phyloP scores from a whole-genome alignment of 2,329 filamentous ascomycete species.

The Colletotrichum tropicale region DNA sequence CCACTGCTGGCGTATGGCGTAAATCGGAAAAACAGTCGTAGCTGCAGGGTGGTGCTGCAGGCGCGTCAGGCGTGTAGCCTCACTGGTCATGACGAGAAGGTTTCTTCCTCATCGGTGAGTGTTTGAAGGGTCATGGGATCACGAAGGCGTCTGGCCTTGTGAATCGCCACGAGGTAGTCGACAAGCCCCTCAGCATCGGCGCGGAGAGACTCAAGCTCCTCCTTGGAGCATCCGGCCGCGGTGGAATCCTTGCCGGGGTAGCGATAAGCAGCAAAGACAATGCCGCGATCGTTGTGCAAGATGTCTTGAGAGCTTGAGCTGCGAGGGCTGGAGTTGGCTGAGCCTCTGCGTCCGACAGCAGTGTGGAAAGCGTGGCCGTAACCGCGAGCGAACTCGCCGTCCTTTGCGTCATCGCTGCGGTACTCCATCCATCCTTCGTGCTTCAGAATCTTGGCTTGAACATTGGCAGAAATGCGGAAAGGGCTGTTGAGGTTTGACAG shows the following conservation, averaged over 20 bases:
- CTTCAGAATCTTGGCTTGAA: slow-evolving; percentile 56
- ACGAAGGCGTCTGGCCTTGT: slow-evolving; percentile 42
- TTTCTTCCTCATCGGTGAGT: slow-evolving; percentile 12
- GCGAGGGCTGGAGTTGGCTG: background rate
- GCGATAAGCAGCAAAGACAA: slow-evolving; percentile 62
- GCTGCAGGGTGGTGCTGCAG: background rate
- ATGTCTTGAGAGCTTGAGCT: background rate
- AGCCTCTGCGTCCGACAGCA: slow-evolving; percentile 32
- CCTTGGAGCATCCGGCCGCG: slow-evolving; percentile 36
- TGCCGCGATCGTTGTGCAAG: slow-evolving; percentile 48
- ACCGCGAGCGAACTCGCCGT: slow-evolving; percentile 53
- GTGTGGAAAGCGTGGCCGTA: slow-evolving; percentile 60
- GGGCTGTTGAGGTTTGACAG: slow-evolving; percentile 54
- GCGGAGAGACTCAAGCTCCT: slow-evolving; percentile 51
- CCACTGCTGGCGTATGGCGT: background rate
- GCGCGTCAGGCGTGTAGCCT: background rate
- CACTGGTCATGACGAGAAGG: background rate
- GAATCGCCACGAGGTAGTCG: slow-evolving; percentile 56
- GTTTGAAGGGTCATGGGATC: slow-evolving; percentile 13
- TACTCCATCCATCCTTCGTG: slow-evolving; percentile 59
- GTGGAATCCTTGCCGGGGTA: slow-evolving; percentile 45
- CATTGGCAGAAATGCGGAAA: slow-evolving; percentile 53
- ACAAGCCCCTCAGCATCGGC: slow-evolving; percentile 57
- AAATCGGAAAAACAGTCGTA: slow-evolving; percentile 3
- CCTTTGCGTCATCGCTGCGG: slow-evolving; percentile 43